Evolutionary conservation across 306 rosid genomes (phyloP).

Genomic region (Gastrolobium bilobum): DNA sequence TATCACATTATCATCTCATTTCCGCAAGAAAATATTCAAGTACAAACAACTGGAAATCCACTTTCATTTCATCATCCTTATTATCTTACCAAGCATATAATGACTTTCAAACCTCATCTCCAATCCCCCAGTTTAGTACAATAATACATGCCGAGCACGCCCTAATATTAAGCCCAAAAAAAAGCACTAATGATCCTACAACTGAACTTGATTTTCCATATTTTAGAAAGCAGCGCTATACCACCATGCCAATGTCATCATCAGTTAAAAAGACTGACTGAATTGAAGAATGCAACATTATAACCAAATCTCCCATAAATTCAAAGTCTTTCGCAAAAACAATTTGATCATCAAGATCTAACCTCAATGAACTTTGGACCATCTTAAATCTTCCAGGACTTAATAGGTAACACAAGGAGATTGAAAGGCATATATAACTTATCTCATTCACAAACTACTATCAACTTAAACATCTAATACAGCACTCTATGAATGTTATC

Average conservation of each 20-base stretch:
- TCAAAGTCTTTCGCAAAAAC: not conserved
- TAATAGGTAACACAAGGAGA: conserved; percentile 8
- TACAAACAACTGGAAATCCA: not conserved
- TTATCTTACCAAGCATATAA: not conserved
- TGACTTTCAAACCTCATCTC: not conserved
- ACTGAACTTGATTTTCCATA: not conserved
- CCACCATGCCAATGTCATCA: not conserved
- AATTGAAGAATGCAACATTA: conserved; percentile 16
- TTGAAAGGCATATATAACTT: not conserved
- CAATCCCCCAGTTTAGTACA: not conserved
- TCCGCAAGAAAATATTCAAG: not conserved
- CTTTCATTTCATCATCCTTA: not conserved
- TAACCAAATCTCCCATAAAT: conserved; percentile 3
- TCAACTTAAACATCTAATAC: not conserved
- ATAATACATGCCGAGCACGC: not conserved
- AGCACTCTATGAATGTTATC: not conserved
- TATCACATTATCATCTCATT: not conserved
- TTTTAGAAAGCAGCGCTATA: not conserved
- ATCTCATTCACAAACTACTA: not conserved
- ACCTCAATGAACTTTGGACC: conserved; percentile 16
- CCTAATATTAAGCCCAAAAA: not conserved
- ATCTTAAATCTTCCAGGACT: conserved; percentile 10
- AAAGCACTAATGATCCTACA: not conserved
- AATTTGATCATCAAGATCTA: not conserved
- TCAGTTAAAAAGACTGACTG: not conserved